Evolutionary conservation across 2,329 filamentous ascomycete genomes (phyloP), one percentile per base, ranked within the genome.

Genomic region (Cercospora zeina): DNA sequence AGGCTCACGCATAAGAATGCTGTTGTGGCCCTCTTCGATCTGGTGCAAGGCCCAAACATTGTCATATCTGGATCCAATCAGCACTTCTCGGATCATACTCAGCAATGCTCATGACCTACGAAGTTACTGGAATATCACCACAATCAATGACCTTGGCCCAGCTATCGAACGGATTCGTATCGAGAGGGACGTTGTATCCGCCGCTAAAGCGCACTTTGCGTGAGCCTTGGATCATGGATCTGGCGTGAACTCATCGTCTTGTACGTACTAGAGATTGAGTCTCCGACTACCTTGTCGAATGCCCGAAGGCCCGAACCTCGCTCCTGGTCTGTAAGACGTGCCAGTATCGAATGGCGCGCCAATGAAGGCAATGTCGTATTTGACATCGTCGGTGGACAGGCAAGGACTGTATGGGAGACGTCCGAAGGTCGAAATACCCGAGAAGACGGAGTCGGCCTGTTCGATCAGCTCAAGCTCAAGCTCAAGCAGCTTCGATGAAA

Each of bases 101-200:
- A n/a, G 31, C 4, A 14, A 21, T 24, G 37, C 8, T 30, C 36
- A 4, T 19, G 11, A 36, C 10, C 14, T 81, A 92, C 85, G 89
- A 93, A 10, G 89, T 93, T 2, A 95, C 90, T 0, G 90, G 90
- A 61, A 96, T 91, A 74, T 96, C 93, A 53, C 93, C 93, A 75
- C 93, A 97, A 79, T 97, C 93, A 55, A 93, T 80, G 62, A 96
- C 85, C 39, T 80, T 86, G 0, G 55, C 53, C 50, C 62, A 61
- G 36, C 54, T 61, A 10, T 61, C 31, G 33, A 64, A 64, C 14
- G 62, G 62, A 45, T 64, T 79, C 21, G 88, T 88, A 30, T 85
- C 81, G 13, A 96, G 79, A 0, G 90, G 90, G 4, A 95, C 90
- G 70, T 96, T 95, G 77, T 95, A 96, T 4, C 91, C 91, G 69